Evolutionary conservation across 1,284 basidiomycete species (phyloP), one percentile per base, ranked within the genome.

Genomic region (Tranzscheliella williamsii): DNA sequence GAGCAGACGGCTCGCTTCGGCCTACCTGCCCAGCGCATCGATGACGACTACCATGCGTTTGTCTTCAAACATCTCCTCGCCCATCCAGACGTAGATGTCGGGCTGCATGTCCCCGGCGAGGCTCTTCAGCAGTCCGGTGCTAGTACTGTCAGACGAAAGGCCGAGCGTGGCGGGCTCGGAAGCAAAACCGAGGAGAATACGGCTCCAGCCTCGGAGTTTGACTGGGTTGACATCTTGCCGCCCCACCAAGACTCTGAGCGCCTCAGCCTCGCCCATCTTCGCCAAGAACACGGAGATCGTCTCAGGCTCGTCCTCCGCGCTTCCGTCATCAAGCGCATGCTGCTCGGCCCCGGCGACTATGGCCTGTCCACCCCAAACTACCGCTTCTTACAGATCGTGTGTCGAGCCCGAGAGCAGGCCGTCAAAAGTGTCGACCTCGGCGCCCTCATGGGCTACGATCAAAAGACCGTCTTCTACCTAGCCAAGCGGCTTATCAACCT

Each of bases 381-480:
- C 73, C 84, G 85, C n/a, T 85, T 86, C 3, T 82, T 94, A n/a
- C 89, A 92, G 74, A 81, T 90, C 39, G 85, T 94, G 64, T 87
- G 88, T 26, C 84, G 88, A 37, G 87, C 87, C 3, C 81, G 90
- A 49, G 86, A 88, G 53, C 79, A 82, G 15, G 91, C 91, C 7
- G 82, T 89, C 4, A 87, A 88, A 13, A 86, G 88, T 35, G 83
- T 90, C 11, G 84, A 88, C 30, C 81, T 94, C 11, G 88, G 89
- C 29, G 84, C 84, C 61, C 82, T 84, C 63, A 86, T 89, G n/a
- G 84, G 84, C 35, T 90, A 91, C 69, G 90, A 92, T 72, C 88
- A 90, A 70, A 92, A 91, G 78, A 88, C 89, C 1, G 88, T 89
- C 64, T 90, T 90, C 73, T 91, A 72, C 49, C 48, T 72, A 0